A percentile compares a stretch with the other conserved stretches of the same genome.
phyloP scores from a whole-genome alignment of 495 filamentous ascomycete species.

The Neurospora discreta region DNA sequence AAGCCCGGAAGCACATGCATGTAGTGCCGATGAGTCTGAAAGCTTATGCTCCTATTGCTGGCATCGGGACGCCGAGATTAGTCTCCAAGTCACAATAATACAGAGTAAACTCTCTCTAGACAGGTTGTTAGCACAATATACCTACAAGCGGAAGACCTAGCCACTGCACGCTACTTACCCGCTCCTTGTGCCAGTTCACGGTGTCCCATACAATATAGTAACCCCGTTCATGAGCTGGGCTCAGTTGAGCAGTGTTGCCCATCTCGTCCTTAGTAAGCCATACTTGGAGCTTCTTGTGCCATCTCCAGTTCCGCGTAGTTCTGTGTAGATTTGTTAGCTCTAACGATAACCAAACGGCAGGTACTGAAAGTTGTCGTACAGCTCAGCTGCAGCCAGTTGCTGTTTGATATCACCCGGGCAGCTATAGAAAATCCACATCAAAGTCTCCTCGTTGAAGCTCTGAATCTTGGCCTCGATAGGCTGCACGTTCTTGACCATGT shows the following conservation, averaged over 20 bases:
- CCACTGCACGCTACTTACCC: constrained; percentile 42
- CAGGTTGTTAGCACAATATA: neutral
- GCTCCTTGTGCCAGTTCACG: constrained; percentile 69
- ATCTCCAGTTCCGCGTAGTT: constrained; percentile 74
- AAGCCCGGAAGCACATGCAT: neutral
- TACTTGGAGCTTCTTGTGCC: constrained; percentile 76
- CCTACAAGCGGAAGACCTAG: neutral
- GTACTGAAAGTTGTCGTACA: constrained; percentile 34
- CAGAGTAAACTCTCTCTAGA: constrained; percentile 65
- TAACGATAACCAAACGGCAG: neutral
- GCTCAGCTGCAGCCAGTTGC: constrained; percentile 69
- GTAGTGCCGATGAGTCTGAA: neutral
- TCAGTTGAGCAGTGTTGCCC: constrained; percentile 54
- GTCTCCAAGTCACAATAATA: constrained; percentile 68
- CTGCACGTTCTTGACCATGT: constrained; percentile 78
- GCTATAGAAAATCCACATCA: constrained; percentile 93
- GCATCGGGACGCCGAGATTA: constrained; percentile 4
- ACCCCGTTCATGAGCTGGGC: constrained; percentile 64
- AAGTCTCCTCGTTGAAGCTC: constrained; percentile 79
- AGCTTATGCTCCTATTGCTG: constrained; percentile 1
- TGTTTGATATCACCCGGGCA: constrained; percentile 76
- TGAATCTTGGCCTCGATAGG: constrained; percentile 64
- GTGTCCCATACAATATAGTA: constrained; percentile 86
- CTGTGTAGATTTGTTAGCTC: constrained; percentile 10
- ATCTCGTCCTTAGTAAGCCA: constrained; percentile 86